Evolutionary conservation across 257 asterid species (phyloP), one percentile per base, ranked within the genome.

Genomic region (Scutellaria baicalensis): DNA sequence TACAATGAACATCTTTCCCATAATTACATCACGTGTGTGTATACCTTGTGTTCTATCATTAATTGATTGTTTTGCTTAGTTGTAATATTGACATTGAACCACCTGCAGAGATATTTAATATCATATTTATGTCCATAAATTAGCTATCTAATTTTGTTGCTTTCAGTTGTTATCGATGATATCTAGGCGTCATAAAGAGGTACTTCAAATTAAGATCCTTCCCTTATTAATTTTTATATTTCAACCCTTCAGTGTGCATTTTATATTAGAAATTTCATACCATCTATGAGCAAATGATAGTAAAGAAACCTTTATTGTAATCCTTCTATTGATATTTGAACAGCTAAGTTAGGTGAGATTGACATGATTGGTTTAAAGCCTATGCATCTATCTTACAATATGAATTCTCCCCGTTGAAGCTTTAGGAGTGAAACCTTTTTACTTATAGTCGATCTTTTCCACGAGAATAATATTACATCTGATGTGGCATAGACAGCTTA

Each of bases 11-110:
- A 21, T 51, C 49, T 62, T 82, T 71, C 54, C 39, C 6, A 70
- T 71, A 77, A 66, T 69, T 27, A 76, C 72, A 68, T 67, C 81
- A 76, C 75, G 68, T 69, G 71, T 69, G 71, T 57, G 66, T 44
- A 17, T 51, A 49, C 62, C n/a, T 39, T 17, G 68, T 65, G 61
- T 45, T 66, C 63, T 60, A 33, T 64, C 73, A 38, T 72, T 71
- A 75, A 78, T 76, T 78, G 39, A 71, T 80, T 80, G 21, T 59
- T 54, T 56, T 69, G 56, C 44, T 72, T 68, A 40, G 12, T 69
- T 48, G 49, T 57, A 70, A 64, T 76, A 75, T 76, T 49, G 74
- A 65, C 77, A 51, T 69, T 77, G 74, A 77, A 52, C 74, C 43
- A 71, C 74, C 59, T 66, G 58, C 36, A 11, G 16, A 44, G 51